Evolutionary conservation across 148 eudicot species (phyloP), one percentile per base, ranked within the genome.

Genomic region (Mesembryanthemum crystallinum): DNA sequence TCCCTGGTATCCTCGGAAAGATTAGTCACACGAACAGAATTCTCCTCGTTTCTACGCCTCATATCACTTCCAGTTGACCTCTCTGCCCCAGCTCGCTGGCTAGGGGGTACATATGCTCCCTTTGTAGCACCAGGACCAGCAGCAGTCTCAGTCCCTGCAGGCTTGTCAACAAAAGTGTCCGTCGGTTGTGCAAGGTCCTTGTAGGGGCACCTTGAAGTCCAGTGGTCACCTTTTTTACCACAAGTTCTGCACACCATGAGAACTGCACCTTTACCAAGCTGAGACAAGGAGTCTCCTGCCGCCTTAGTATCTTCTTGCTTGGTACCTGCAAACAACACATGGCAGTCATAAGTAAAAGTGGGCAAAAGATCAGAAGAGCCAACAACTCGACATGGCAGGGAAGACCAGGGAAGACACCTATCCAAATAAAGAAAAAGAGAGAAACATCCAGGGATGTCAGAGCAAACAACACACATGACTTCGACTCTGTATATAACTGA

Each of bases 1-100:
- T 91, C 96, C 27, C 91, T 82, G 18, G 96, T 89, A 83, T 91
- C 96, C 66, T 91, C 96, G 0, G 96, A 91, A n/a, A 91, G 87
- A 75, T 91, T 91, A 45, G 92, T 89, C 43, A 91, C 96, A 69
- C 96, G 82, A 21, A 91, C 96, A 0, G 96, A 89, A 82, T 91
- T 91, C 85, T 91, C 96, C 4, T 91, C 96, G 15, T 89, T 89
- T 61, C 96, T 86, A 35, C 96, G 86, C 75, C 96, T 83, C 96
- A 87, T 87, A 47, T 91, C 96, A 43, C 87, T 71, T 13, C 88
- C 90, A 73, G 78, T 29, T 49, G 64, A 60, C 62, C 86, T 84
- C 69, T 79, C 84, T 42, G 79, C 87, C 62, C 90, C 96, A 7
- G 76, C 82, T 67, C 91, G 84, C 86, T 82, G 49, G 81, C 89